Evolutionary conservation across 78 protist species (phyloP).

Genomic region (Dictyostelium citrinum): DNA sequence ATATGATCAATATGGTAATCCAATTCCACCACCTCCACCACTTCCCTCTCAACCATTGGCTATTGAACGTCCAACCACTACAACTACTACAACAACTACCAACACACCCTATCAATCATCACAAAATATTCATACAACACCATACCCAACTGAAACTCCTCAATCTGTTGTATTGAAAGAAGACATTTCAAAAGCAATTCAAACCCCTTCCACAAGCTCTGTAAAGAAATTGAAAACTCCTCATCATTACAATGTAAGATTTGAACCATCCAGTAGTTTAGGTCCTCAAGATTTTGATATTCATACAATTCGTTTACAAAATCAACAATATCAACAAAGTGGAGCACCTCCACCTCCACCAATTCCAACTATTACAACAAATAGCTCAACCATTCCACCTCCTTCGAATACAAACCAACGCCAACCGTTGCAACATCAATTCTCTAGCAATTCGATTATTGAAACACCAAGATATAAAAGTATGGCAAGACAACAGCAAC

Average conservation of each 20-base stretch:
- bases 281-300: not conserved
- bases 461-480: constrained; percentile 3
- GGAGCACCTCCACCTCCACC: not conserved
- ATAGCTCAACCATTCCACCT: not conserved
- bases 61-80: not conserved
- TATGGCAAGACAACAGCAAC: not conserved
- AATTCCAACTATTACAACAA: not conserved
- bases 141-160: not conserved
- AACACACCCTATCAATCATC: not conserved
- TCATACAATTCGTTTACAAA: not conserved
- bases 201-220: not conserved
- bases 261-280: not conserved
- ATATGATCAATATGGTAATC: not conserved
- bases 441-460: not conserved
- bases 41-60: not conserved
- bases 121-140: not conserved
- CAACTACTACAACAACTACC: not conserved
- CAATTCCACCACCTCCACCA: not conserved
- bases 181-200: not conserved
- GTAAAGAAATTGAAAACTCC: not conserved
- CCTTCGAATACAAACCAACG: not conserved
- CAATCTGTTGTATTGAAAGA: not conserved
- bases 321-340: not conserved
- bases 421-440: constrained; percentile 5
- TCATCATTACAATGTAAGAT: constrained; percentile 5